Percentiles rank a stretch among this genome's conserved stretches.
These are phyloP conservation scores for Populus tomentosa DNA, from an alignment of 441 rosid species.

Conservation along the genomic window DNA sequence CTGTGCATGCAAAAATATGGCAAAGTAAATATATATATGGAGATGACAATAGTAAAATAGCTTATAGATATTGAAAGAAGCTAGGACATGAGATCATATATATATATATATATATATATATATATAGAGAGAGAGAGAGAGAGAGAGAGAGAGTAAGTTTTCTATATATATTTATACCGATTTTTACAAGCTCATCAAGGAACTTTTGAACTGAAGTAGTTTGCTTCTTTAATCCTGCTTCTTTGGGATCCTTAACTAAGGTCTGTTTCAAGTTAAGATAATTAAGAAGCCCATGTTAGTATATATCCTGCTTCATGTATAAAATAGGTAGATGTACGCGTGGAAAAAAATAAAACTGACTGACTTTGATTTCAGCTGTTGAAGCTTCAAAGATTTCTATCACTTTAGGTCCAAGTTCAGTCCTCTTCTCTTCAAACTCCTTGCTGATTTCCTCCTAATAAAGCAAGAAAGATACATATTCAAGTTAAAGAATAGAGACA, in stretches of 20 bases:
- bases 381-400: constrained; percentile 71
- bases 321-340: background rate
- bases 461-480: background rate
- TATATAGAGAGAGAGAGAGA: background rate
- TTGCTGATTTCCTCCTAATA: constrained; percentile 55
- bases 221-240: constrained; percentile 62
- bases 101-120: background rate
- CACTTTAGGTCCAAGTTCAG: constrained; percentile 69
- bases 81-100: background rate
- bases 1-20: constrained; percentile 20
- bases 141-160: background rate
- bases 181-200: constrained; percentile 69
- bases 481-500: background rate
- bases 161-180: constrained; percentile 42
- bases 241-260: constrained; percentile 65
- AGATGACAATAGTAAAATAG: background rate
- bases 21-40: background rate
- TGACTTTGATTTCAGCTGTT: constrained; percentile 64
- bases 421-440: constrained; percentile 76
- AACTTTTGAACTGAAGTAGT: constrained; percentile 49
- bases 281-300: background rate
- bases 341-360: background rate
- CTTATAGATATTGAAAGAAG: background rate
- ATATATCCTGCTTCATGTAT: background rate
- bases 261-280: constrained; percentile 26